phyloP scores from a whole-genome alignment of 139 green algal genomes.

The Zygnema circumcarinatum region DNA sequence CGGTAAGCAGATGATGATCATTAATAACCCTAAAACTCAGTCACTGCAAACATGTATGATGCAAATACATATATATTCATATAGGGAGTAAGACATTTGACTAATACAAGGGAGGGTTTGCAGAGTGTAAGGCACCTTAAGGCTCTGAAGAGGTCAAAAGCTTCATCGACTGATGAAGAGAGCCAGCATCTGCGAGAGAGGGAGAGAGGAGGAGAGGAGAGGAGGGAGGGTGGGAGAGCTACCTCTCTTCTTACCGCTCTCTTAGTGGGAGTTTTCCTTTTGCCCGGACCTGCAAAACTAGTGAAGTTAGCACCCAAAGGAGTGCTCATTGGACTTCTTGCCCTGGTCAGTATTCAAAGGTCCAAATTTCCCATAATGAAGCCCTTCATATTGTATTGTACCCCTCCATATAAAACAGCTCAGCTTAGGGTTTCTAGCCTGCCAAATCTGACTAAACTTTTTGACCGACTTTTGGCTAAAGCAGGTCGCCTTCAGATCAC shows the following conservation, averaged over 20 bases:
- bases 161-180: background rate
- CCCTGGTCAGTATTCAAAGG: background rate
- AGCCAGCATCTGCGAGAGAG: background rate
- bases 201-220: background rate
- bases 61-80: too few species aligned
- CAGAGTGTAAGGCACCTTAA: background rate
- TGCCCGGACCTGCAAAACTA: background rate
- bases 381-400: too few species aligned
- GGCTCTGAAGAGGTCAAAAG: background rate
- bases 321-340: slow-evolving; percentile 1
- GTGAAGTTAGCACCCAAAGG: background rate
- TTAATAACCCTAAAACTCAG: too few species aligned
- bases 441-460: too few species aligned
- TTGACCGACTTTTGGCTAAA: too few species aligned
- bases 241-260: background rate
- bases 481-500: background rate
- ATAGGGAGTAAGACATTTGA: too few species aligned
- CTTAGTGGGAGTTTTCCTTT: background rate
- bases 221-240: background rate
- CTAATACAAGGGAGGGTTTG: background rate
- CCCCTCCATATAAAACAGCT: too few species aligned
- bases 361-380: background rate
- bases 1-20: too few species aligned
- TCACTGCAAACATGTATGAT: too few species aligned
- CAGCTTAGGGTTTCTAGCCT: too few species aligned